Percentiles rank a stretch among this genome's conserved stretches.
These are phyloP conservation scores for Parachaetomium inaequale DNA, from an alignment of 495 filamentous ascomycete genomes.

Conservation along the genomic window DNA sequence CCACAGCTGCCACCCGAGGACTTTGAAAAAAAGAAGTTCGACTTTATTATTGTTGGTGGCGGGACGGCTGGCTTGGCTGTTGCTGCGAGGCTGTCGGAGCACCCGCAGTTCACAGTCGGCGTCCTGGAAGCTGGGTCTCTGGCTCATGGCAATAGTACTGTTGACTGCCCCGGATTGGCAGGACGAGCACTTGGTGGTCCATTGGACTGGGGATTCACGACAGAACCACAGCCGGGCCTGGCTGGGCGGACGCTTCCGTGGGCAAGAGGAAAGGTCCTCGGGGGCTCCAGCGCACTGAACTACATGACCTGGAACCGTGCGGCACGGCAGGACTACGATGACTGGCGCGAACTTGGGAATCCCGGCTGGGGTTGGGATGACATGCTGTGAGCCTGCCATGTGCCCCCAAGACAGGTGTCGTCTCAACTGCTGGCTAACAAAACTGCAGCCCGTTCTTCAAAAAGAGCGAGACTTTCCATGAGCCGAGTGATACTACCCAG, in stretches of 20 bases:
- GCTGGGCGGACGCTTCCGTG: constrained; percentile 36
- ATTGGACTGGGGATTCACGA: constrained; percentile 53
- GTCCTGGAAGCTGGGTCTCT: constrained; percentile 54
- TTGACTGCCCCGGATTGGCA: constrained; percentile 42
- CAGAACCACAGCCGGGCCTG: constrained; percentile 43
- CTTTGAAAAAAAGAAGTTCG: constrained; percentile 58
- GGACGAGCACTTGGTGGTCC: constrained; percentile 41
- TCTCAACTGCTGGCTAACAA: constrained; percentile 6
- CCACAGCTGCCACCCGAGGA: neutral
- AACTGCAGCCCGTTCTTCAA: constrained; percentile 44
- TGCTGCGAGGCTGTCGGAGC: constrained; percentile 52
- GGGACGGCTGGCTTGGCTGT: constrained; percentile 55
- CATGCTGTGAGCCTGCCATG: constrained; percentile 44
- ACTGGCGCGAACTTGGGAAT: constrained; percentile 55
- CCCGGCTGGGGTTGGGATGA: constrained; percentile 56
- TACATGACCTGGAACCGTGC: constrained; percentile 58
- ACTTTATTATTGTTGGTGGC: constrained; percentile 64
- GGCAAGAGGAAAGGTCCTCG: constrained; percentile 49
- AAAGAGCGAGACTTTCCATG: constrained; percentile 47
- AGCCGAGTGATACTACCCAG: constrained; percentile 30
- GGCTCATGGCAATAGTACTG: constrained; percentile 40
- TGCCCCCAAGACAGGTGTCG: too few relatives aligned
- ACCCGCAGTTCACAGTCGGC: constrained; percentile 41
- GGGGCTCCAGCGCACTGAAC: constrained; percentile 41
- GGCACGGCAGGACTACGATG: constrained; percentile 53